Evolutionary conservation across 805 yeast genomes (phyloP), one percentile per base, ranked within the genome.

Genomic region (Saccharomycopsis sp.): DNA sequence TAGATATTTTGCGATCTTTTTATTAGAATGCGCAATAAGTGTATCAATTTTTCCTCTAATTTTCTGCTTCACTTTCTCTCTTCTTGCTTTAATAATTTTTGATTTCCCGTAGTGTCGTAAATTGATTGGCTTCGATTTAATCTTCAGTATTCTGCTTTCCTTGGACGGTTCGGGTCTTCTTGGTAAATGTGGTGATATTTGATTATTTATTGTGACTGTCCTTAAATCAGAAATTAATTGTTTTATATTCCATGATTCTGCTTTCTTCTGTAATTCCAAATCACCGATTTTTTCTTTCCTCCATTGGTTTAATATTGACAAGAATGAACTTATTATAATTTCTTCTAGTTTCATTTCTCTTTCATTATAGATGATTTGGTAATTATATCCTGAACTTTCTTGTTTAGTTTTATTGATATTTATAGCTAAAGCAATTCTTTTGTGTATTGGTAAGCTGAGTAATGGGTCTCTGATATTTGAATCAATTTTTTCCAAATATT

Each of bases 281-380:
- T 41, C 37, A 29, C 20, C 21, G 8, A 22, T 29, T 17, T 23
- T 31, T 2, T 28, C 17, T 17, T 44, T 34, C 26, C 38, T 47
- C 51, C 51, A 48, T 37, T 44, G 51, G 3, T 43, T 44, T 34
- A 45, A 31, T 4, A 42, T 24, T 11, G 49, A 44, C 14, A 48
- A 14, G 34, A 48, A 44, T 11, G 35, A 21, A 39, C 41, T 44
- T 14, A 43, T 14, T 4, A 34, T 23, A 2, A 48, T 14, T 9
- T 29, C 23, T 20, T 37, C 38, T 14, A 16, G 23, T 9, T 32
- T 38, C 4, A 48, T 39, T 31, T 48, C 48, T 7, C 14, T 41
- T 7, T 37, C 4, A 32, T 48, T 48, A 33, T 37, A 48, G 13
- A 48, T 45, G 3, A 45, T 16, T 19, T 48, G 45, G 22, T 48